These are phyloP conservation scores for Magnolia officinalis DNA, from an alignment of 164 flowering plant genomes.

Conservation along the genomic window DNA sequence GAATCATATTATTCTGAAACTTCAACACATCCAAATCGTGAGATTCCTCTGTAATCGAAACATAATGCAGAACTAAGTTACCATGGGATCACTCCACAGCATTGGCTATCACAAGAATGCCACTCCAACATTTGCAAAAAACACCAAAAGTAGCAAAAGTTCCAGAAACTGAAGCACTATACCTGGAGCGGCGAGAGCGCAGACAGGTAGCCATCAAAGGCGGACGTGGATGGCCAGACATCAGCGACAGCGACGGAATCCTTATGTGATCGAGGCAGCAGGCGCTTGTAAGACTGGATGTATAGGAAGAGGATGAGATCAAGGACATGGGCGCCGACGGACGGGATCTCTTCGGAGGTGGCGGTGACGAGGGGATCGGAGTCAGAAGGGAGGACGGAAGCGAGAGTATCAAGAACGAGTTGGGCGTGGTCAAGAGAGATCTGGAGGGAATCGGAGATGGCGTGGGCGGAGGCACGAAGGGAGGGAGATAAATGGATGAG, in stretches of 20 bases:
- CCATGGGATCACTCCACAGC: not conserved
- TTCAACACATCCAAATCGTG: not conserved
- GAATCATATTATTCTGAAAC: not conserved
- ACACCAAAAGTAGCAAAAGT: not conserved
- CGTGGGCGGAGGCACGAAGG: constrained; percentile 35
- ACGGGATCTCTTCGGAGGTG: constrained; percentile 34
- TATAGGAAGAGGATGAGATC: constrained; percentile 82
- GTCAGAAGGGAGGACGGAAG: constrained; percentile 57
- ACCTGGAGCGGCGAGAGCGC: constrained; percentile 95
- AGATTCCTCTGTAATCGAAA: not conserved
- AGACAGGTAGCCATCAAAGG: constrained; percentile 87
- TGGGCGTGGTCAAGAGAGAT: constrained; percentile 75
- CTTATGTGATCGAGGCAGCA: constrained; percentile 83
- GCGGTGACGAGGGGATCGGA: constrained; percentile 47
- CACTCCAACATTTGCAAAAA: not conserved
- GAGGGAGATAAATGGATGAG: constrained; percentile 24
- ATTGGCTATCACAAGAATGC: not conserved
- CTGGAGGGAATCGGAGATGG: constrained; percentile 57
- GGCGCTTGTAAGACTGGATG: constrained; percentile 77
- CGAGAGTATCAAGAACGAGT: constrained; percentile 74
- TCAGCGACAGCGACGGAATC: constrained; percentile 87
- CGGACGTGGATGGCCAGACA: constrained; percentile 97
- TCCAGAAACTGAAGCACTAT: not conserved
- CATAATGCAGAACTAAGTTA: not conserved
- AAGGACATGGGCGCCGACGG: constrained; percentile 56